phyloP scores from a whole-genome alignment of 495 filamentous ascomycete species.

The Extremus antarcticus region DNA sequence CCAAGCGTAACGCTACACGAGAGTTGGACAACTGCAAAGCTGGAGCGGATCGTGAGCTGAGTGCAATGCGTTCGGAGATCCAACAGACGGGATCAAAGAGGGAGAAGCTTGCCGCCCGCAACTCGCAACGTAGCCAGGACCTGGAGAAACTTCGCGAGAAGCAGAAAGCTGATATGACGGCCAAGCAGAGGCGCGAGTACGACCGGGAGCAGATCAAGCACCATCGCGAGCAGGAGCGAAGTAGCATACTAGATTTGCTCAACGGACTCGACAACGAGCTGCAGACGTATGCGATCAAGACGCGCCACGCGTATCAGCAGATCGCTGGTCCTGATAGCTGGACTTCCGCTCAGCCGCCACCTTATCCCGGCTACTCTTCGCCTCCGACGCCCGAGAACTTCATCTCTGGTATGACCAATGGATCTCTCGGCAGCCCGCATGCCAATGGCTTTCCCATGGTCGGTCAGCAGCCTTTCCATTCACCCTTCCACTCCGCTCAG shows the following conservation, averaged over 20 bases:
- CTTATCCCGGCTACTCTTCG: constrained; percentile 16
- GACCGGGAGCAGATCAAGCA: constrained; percentile 16
- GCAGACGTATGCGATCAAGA: not conserved
- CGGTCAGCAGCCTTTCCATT: constrained; percentile 20
- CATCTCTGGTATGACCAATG: constrained; percentile 22
- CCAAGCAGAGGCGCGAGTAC: constrained; percentile 14
- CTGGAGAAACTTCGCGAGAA: constrained; percentile 66
- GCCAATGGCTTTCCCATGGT: constrained; percentile 12
- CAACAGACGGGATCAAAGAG: constrained; percentile 57
- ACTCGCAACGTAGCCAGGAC: constrained; percentile 66
- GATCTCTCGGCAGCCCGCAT: constrained; percentile 17
- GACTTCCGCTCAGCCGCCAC: constrained; percentile 44
- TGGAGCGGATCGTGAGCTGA: constrained; percentile 52
- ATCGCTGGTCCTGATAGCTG: constrained; percentile 51
- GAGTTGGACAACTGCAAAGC: constrained; percentile 51
- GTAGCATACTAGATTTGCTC: constrained; percentile 9
- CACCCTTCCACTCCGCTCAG: constrained; percentile 19
- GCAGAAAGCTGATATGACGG: constrained; percentile 13
- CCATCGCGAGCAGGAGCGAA: constrained; percentile 3
- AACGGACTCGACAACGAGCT: constrained; percentile 8
- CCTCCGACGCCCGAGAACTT: constrained; percentile 30
- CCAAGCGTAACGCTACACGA: constrained; percentile 48
- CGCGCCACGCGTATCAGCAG: constrained; percentile 27
- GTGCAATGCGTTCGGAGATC: constrained; percentile 55
- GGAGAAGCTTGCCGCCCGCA: constrained; percentile 66